Conservation (phyloP, 2,329 filamentous ascomycete genomes). For the Fonsecaea pedrosoi region DNA sequence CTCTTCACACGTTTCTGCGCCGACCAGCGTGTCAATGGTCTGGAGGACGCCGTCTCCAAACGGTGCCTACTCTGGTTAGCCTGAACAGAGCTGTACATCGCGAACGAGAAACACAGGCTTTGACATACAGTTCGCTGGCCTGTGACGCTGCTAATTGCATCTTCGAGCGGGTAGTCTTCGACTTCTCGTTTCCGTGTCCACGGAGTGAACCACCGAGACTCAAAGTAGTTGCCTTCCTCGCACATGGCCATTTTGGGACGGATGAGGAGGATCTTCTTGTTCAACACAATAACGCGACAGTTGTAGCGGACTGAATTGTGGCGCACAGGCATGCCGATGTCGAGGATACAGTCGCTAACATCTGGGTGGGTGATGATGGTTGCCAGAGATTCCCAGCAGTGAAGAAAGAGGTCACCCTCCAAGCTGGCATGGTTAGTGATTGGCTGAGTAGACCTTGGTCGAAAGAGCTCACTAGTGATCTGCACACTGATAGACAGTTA, state of each 20-base stretch:
- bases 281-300: background rate
- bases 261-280: constrained; percentile 4
- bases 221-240: constrained; percentile 3
- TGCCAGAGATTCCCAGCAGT: constrained; percentile 3
- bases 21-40: background rate
- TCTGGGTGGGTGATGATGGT: constrained; percentile 6
- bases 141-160: background rate
- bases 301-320: constrained; percentile 6
- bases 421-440: background rate
- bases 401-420: constrained; percentile 3
- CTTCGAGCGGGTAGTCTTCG: constrained; percentile 3
- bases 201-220: constrained; percentile 1
- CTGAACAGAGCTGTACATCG: background rate
- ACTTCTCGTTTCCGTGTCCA: constrained; percentile 4
- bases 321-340: constrained; percentile 2
- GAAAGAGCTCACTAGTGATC: background rate
- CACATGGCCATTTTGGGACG: constrained; percentile 4
- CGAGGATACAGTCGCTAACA: background rate
- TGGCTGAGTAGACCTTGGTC: background rate
- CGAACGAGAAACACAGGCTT: background rate
- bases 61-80: background rate
- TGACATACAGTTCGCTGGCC: background rate
- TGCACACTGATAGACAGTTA: background rate
- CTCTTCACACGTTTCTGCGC: background rate
- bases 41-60: constrained; percentile 3